These are phyloP conservation scores for Kodamaea kaohsiungensis DNA, from an alignment of 805 yeast species.

Conservation along the genomic window DNA sequence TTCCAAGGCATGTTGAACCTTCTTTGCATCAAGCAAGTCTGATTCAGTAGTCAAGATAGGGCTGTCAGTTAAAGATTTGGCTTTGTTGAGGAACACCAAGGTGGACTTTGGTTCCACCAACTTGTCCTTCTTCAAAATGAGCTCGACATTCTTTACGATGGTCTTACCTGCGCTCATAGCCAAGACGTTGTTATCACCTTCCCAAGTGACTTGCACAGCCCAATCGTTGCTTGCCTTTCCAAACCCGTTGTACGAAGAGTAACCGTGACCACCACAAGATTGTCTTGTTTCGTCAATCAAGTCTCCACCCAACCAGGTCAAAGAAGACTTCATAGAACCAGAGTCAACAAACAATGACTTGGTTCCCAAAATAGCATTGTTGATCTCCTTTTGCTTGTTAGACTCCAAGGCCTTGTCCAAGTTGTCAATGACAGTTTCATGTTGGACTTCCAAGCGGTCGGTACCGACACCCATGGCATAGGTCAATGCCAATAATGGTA, in stretches of 20 bases:
- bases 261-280: conserved; percentile 51
- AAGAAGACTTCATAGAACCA: conserved; percentile 45
- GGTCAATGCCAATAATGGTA: conserved; percentile 44
- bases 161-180: conserved; percentile 44
- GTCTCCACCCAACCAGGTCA: conserved; percentile 46
- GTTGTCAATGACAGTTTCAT: conserved; percentile 27
- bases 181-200: conserved; percentile 49
- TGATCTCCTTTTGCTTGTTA: conserved; percentile 32
- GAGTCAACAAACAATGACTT: conserved; percentile 47
- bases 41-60: conserved; percentile 16
- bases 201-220: conserved; percentile 53
- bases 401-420: conserved; percentile 40
- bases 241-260: conserved; percentile 45
- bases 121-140: conserved; percentile 30
- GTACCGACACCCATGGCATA: conserved; percentile 42
- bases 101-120: conserved; percentile 25
- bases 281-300: conserved; percentile 45
- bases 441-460: conserved; percentile 36
- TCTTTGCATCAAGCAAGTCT: conserved; percentile 18
- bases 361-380: conserved; percentile 36
- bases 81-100: conserved; percentile 33
- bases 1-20: conserved; percentile 28
- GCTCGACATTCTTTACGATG: conserved; percentile 32
- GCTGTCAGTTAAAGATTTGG: conserved; percentile 12
- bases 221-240: conserved; percentile 47